Evolutionary conservation across 345 rosid species (phyloP).

Genomic region (Lepidium sativum): DNA sequence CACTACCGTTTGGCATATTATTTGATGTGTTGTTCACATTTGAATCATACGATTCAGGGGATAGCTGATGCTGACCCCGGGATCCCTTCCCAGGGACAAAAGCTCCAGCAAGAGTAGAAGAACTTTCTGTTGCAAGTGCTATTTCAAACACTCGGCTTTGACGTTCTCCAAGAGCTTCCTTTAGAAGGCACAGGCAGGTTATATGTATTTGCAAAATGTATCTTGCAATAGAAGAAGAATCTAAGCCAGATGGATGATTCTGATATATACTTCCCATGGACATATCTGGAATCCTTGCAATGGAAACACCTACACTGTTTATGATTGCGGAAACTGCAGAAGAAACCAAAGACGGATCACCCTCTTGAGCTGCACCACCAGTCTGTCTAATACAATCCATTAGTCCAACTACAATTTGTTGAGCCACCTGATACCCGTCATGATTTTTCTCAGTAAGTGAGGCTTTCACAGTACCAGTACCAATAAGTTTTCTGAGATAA

Average conservation of each 20-base stretch:
- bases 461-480: slow-evolving; percentile 45
- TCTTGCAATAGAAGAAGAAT: slow-evolving; percentile 49
- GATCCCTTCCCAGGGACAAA: slow-evolving; percentile 71
- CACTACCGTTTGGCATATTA: slow-evolving; percentile 42
- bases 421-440: slow-evolving; percentile 72
- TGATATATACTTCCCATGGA: slow-evolving; percentile 36
- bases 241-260: slow-evolving; percentile 38
- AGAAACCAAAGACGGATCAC: slow-evolving; percentile 91
- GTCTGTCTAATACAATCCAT: slow-evolving; percentile 84
- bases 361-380: slow-evolving; percentile 98
- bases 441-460: slow-evolving; percentile 52
- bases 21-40: slow-evolving; percentile 32
- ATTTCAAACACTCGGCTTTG: slow-evolving; percentile 92
- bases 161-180: slow-evolving; percentile 97
- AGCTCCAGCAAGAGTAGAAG: slow-evolving; percentile 58
- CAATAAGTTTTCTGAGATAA: slow-evolving; percentile 48
- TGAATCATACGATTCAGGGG: slow-evolving; percentile 73
- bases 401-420: slow-evolving; percentile 62
- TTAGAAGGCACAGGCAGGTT: slow-evolving; percentile 68
- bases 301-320: slow-evolving; percentile 51
- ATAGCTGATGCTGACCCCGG: slow-evolving; percentile 62
- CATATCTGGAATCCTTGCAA: slow-evolving; percentile 73
- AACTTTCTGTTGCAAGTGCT: slow-evolving; percentile 92
- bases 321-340: slow-evolving; percentile 89
- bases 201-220: slow-evolving; percentile 74